Evolutionary conservation across 495 filamentous ascomycete genomes (phyloP), one percentile per base, ranked within the genome.

Genomic region (Trichoderma asperelloides): DNA sequence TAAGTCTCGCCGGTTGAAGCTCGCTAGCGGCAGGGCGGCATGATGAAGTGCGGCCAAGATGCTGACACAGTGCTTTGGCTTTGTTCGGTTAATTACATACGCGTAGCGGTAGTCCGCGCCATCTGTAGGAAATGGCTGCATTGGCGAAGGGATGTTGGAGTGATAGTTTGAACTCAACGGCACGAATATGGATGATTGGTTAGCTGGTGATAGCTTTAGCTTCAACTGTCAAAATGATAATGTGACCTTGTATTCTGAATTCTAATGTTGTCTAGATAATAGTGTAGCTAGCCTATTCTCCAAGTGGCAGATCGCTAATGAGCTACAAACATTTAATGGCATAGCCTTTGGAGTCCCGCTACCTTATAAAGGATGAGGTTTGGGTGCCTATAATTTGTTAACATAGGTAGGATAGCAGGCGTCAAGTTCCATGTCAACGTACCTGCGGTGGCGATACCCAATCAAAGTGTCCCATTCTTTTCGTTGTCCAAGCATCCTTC

Each of bases 401-500:
- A 25, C 25, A 11, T 28, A 37, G 5, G 33, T 30, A 1, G 27
- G 6, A 51, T 2, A 23, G 18, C n/a, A 1, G 23, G 18, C 6
- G 18, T n/a, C n/a, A n/a, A n/a, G 18, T 51, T 51, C 47, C n/a
- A n/a, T n/a, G n/a, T 51, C 47, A 60, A 60, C 55, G 25, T 67
- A 67, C 65, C 47, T 67, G 65, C 33, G 65, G 65, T 15, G 49
- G 45, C 79, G 71, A 69, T 78, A 69, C 65, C 65, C 65, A 67
- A n/a, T 85, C 78, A 65, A 80, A 72, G 0, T 71, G 68, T 0
- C 80, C 83, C 49, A 71, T 69, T 18, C 75, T 68, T 9, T 67
- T 62, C 55, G 74, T 72, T 28, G 81, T 68, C 65, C 68, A 70
- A 6, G 74, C 39, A 69, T 81, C 74, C 25, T 71, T 74, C 30